Evolutionary conservation across 2,329 filamentous ascomycete genomes (phyloP).

Genomic region (Anisogramma anomala): DNA sequence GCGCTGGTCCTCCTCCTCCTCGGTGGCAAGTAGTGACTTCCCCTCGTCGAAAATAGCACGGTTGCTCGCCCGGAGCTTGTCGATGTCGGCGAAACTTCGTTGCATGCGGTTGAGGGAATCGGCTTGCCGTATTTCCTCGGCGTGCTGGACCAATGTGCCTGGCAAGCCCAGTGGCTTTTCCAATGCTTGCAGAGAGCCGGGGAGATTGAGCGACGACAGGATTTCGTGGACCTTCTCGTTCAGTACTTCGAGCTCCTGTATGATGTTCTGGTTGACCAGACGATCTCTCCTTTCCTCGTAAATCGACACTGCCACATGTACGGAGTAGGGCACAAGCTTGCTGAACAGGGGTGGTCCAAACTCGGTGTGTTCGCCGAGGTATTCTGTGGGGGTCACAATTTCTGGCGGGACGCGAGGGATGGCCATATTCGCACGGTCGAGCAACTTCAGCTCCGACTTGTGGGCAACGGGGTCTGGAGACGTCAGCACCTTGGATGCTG

Average conservation of each 20-base stretch:
- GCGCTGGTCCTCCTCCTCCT: conserved; percentile 72
- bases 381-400: conserved; percentile 66
- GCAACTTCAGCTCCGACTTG: conserved; percentile 73
- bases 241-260: conserved; percentile 70
- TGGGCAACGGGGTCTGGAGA: conserved; percentile 60
- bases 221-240: conserved; percentile 71
- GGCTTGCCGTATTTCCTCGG: conserved; percentile 85
- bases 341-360: conserved; percentile 80
- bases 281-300: conserved; percentile 86
- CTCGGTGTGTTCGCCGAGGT: conserved; percentile 67
- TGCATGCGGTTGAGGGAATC: conserved; percentile 71
- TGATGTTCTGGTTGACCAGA: conserved; percentile 78
- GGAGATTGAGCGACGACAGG: conserved; percentile 72
- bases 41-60: conserved; percentile 72
- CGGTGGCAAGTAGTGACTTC: conserved; percentile 61
- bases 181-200: conserved; percentile 83
- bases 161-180: conserved; percentile 91
- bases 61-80: conserved; percentile 77
- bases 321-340: conserved; percentile 87
- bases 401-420: conserved; percentile 66
- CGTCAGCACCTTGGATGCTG: conserved; percentile 21
- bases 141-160: conserved; percentile 73
- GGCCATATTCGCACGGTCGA: conserved; percentile 87
- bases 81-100: conserved; percentile 74
- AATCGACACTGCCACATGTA: conserved; percentile 88